These are phyloP conservation scores for Peronospora destructor DNA, from an alignment of 352 stramenopile species.

Conservation along the genomic window DNA sequence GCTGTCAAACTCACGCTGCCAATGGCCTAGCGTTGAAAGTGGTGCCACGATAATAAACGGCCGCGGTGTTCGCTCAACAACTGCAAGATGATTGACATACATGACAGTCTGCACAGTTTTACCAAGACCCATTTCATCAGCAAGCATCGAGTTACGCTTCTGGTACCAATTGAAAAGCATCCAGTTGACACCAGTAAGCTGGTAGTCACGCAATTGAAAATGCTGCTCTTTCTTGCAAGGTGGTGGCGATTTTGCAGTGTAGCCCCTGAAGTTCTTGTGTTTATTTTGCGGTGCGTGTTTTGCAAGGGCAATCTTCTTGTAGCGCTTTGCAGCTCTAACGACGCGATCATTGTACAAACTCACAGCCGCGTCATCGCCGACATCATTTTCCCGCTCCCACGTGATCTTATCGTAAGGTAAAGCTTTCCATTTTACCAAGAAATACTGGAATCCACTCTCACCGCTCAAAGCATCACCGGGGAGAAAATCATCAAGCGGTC, in stretches of 20 bases:
- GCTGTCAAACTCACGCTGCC: constrained; percentile 91
- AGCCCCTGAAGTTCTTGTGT: constrained; percentile 70
- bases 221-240: constrained; percentile 49
- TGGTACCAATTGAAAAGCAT: constrained; percentile 98
- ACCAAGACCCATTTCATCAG: constrained; percentile 98
- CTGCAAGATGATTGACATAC: constrained; percentile 93
- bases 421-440: constrained; percentile 98
- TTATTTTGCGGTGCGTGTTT: constrained; percentile 32
- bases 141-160: constrained; percentile 95
- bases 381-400: constrained; percentile 97
- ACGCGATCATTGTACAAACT: constrained; percentile 74
- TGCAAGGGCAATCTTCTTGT: constrained; percentile 38
- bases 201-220: constrained; percentile 95
- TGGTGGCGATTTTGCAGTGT: constrained; percentile 50
- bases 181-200: constrained; percentile 99
- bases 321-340: constrained; percentile 40
- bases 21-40: constrained; percentile 96
- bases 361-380: constrained; percentile 81
- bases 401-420: constrained; percentile 96
- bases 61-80: constrained; percentile 90
- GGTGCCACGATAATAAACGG: constrained; percentile 98
- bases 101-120: constrained; percentile 94
- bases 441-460: constrained; percentile 82
- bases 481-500: constrained; percentile 59
- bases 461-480: constrained; percentile 33